Evolutionary conservation across 139 green algal species (phyloP), one percentile per base, ranked within the genome.

Genomic region (Picochlorum sp.): DNA sequence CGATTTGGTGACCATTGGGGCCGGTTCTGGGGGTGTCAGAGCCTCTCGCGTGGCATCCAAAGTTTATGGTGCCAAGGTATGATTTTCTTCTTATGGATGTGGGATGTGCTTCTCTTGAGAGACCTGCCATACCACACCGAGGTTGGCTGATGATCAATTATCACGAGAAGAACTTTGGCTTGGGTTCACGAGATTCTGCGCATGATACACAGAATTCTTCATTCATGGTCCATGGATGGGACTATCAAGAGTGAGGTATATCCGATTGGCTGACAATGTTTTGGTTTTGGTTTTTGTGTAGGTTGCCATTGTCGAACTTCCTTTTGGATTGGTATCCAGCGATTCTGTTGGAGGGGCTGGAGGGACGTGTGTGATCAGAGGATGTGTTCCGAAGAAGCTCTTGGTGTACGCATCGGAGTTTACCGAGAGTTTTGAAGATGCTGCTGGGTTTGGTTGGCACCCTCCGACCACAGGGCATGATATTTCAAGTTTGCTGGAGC

Each of bases 1-100:
- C 65, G 92, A 98, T 64, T 58, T 98, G 6, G 77, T 98, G 52
- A 91, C 82, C 6, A 92, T 98, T 21, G 92, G 92, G 1, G 92
- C 90, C 0, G 92, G 92, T 54, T 89, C 75, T 61, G 92, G 92
- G 10, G 90, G 90, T 44, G 84, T 94, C 28, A 80, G 90, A 10
- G 84, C 74, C 21, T 89, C 88, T 3, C 78, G 91, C 18, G 80
- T 90, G 49, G 68, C 84, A 4, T 64, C 87, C 2, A 69, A 51
- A 38, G 44, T 23, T 0, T 90, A 92, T 67, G 84, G 81, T 7
- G 63, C 64, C 20, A 78, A 78, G 72, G 72, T 74, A 47, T 11
- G 49, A 9, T 6, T 30, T 30, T 30, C 7, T 30, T 30, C 26
- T 30, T 4, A 28, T 28, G 24, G 24, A 28, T 28, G 24, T 28